These are phyloP conservation scores for Colletotrichum neosansevieriae DNA, from an alignment of 2,329 filamentous ascomycete genomes.

Conservation along the genomic window DNA sequence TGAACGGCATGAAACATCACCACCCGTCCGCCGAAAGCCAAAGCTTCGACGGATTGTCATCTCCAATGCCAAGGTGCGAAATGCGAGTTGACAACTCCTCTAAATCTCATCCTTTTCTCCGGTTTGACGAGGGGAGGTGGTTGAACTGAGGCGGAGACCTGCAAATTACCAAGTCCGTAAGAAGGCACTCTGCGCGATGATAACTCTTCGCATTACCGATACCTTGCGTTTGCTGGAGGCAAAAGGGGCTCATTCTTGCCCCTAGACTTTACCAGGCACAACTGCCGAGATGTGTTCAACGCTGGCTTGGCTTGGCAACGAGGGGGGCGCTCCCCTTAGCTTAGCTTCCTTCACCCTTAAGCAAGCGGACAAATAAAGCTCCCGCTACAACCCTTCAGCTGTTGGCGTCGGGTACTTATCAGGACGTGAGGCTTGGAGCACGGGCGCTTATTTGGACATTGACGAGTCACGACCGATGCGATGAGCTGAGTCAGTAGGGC, in stretches of 20 bases:
- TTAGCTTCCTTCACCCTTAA: too few species aligned
- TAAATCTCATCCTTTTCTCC: background rate
- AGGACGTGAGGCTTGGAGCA: too few species aligned
- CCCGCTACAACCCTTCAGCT: background rate
- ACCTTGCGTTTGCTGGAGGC: background rate
- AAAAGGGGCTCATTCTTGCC: slow-evolving; percentile 1
- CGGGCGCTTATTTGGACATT: too few species aligned
- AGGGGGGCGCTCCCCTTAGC: too few species aligned
- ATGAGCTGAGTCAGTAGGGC: too few species aligned
- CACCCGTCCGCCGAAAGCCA: slow-evolving; percentile 23
- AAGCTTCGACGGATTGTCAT: slow-evolving; percentile 3
- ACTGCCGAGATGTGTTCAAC: slow-evolving; percentile 23
- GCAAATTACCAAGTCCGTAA: too few species aligned
- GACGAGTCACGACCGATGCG: too few species aligned
- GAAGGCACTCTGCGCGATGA: too few species aligned
- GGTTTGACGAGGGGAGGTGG: too few species aligned
- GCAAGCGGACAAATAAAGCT: too few species aligned
- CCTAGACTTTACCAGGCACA: background rate
- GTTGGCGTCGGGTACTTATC: background rate
- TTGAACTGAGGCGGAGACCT: too few species aligned
- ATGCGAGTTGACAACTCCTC: background rate
- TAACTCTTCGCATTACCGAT: background rate
- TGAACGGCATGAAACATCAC: slow-evolving; percentile 31
- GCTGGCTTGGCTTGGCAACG: background rate
- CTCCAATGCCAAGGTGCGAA: slow-evolving; percentile 22